A percentile compares a stretch with the other conserved stretches of the same genome.
phyloP scores from a whole-genome alignment of 1,284 basidiomycete species.

The Moniliella sp. region DNA sequence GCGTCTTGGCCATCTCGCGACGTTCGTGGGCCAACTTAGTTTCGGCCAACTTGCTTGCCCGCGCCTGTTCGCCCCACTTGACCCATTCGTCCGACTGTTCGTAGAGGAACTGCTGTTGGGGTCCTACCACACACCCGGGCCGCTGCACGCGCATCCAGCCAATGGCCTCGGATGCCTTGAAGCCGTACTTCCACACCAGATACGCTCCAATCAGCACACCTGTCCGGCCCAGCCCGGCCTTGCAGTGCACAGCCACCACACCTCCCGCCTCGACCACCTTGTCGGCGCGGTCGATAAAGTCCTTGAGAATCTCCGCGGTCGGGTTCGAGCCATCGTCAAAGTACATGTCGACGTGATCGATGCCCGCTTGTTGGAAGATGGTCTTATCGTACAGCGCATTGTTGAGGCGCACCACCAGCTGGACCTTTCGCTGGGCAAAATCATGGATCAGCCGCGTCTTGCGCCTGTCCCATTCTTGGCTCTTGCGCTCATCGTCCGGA shows the following conservation, averaged over 20 bases:
- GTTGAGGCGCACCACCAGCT: conserved; percentile 81
- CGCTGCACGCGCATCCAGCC: conserved; percentile 96
- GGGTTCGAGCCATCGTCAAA: conserved; percentile 98
- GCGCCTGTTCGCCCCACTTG: conserved; percentile 19
- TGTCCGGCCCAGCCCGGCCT: conserved; percentile 71
- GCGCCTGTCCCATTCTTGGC: conserved; percentile 1
- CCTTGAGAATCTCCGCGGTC: conserved; percentile 69
- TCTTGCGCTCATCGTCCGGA: neutral
- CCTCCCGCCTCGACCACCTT: conserved; percentile 53
- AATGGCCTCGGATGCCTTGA: conserved; percentile 88
- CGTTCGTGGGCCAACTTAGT: conserved; percentile 5
- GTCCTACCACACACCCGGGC: conserved; percentile 79
- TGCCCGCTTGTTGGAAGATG: conserved; percentile 62
- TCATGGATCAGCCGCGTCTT: conserved; percentile 36
- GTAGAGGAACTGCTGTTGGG: conserved; percentile 71
- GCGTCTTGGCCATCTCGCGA: conserved; percentile 2
- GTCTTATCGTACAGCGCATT: conserved; percentile 74
- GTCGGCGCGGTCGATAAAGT: conserved; percentile 68
- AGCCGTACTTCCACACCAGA: conserved; percentile 96
- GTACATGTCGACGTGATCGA: conserved; percentile 63
- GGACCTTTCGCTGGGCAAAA: conserved; percentile 65
- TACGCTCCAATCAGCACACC: conserved; percentile 81
- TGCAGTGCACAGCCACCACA: conserved; percentile 65
- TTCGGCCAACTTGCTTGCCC: conserved; percentile 6
- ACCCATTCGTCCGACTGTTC: conserved; percentile 39